Base-by-base conservation (phyloP, 1,284 basidiomycete genomes). In the Ceratobasidium sp. region DNA sequence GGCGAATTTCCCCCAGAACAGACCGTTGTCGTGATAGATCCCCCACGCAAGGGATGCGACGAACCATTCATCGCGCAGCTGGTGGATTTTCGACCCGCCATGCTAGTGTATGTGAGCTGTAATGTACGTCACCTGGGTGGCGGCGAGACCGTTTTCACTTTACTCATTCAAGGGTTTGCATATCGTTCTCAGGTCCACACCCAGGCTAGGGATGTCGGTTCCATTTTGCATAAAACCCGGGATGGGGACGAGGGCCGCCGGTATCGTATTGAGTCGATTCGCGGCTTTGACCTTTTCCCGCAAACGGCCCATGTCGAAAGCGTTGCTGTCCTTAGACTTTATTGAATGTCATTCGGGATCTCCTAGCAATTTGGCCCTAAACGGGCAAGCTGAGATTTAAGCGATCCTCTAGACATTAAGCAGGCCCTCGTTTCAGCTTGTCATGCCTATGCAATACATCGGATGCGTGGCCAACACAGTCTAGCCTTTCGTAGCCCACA, bases 251-350 rank as follows among this genome's bases (percentile, higher is more conserved):
- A 82, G 63, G 75, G 76, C 41, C 79, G 78, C 77, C 83, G 81
- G 77, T 95, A 94, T 81, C 84, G 85, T 72, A 78, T 97, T 77
- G 91, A 95, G 82, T 93, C 89, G 78, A 78, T 97, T 77, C 82
- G 92, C 75, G 95, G 95, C 23, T 94, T 96, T 76, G 95, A 98
- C 83, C 81, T 98, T 61, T 98, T 98, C 83, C 94, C 95, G 9
- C 94, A 97, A 84, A 96, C 94, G n/a, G 90, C 93, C 72, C 94
- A 95, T 82, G 91, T 93, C 23, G 80, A 81, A 72, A 78, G 78
- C 26, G 89, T 94, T n/a, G 91, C 91, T 1, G 86, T 94, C 44
- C 82, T 95, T 32, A 57, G 66, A 30, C 66, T 69, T 16, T 58
- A 69, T 43, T 69, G 44, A 57, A 46, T 69, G 16, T 18, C 4